Percentiles rank a stretch among this genome's conserved stretches.
These are phyloP conservation scores for Orbilia blumenaviensis DNA, from an alignment of 2,329 filamentous ascomycete species.

Conservation along the genomic window DNA sequence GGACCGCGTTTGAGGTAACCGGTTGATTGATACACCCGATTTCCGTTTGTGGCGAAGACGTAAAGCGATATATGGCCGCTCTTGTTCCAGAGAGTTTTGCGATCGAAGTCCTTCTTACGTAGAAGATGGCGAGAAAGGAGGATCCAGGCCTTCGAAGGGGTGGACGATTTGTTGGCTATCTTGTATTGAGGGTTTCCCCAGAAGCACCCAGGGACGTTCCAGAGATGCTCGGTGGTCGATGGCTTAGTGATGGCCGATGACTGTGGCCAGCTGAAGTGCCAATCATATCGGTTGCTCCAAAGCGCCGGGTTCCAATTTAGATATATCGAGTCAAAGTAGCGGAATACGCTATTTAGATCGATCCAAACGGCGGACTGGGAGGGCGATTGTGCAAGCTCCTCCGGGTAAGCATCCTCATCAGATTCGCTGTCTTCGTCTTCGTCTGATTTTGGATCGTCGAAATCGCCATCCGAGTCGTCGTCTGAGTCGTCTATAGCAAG, in stretches of 20 bases:
- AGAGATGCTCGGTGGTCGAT: conserved; percentile 58
- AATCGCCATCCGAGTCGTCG: conserved; percentile 43
- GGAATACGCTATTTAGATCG: conserved; percentile 82
- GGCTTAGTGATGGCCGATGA: conserved; percentile 63
- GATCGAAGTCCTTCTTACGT: conserved; percentile 19
- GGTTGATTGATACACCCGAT: conserved; percentile 77
- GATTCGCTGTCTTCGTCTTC: conserved; percentile 34
- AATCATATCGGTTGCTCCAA: conserved; percentile 82
- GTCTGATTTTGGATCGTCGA: conserved; percentile 22
- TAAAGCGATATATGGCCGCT: conserved; percentile 89
- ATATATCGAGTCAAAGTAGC: conserved; percentile 95
- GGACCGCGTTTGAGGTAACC: conserved; percentile 76
- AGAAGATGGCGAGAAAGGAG: conserved; percentile 85
- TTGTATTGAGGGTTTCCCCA: conserved; percentile 76
- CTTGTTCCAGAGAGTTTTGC: conserved; percentile 60
- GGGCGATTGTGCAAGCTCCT: conserved; percentile 58
- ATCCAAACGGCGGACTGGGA: conserved; percentile 91
- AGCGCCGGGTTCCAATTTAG: conserved; percentile 94
- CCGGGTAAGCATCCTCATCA: conserved; percentile 58
- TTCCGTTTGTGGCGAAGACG: conserved; percentile 76
- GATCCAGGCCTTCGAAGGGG: conserved; percentile 77
- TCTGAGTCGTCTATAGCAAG: conserved; percentile 51
- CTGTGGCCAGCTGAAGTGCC: conserved; percentile 88
- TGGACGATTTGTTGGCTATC: conserved; percentile 66
- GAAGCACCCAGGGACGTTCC: conserved; percentile 65